phyloP scores from a whole-genome alignment of 257 asterid genomes.

The Plantago ovata region DNA sequence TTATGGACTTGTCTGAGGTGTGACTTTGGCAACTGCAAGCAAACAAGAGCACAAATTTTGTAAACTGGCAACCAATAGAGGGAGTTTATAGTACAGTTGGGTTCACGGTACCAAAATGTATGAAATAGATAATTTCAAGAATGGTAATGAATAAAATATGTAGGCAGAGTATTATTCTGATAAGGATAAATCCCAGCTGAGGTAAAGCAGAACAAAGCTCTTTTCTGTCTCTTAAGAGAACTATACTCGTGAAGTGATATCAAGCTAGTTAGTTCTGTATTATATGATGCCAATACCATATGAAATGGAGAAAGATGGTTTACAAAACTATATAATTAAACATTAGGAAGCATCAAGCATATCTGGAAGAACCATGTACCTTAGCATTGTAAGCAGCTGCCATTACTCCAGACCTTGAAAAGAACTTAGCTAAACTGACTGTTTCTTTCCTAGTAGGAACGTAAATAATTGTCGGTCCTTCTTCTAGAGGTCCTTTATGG shows the following conservation, averaged over 20 bases:
- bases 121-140: neutral
- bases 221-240: neutral
- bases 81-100: constrained; percentile 3
- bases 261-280: neutral
- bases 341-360: constrained; percentile 9
- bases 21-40: constrained; percentile 67
- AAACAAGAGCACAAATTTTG: constrained; percentile 9
- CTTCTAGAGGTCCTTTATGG: constrained; percentile 26
- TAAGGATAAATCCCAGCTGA: neutral
- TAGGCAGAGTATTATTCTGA: neutral
- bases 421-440: constrained; percentile 55
- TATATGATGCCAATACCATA: constrained; percentile 4
- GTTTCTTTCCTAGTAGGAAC: constrained; percentile 80
- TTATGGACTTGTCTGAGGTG: constrained; percentile 71
- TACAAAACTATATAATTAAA: constrained; percentile 10
- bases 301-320: constrained; percentile 12
- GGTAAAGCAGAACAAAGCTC: neutral
- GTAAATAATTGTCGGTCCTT: constrained; percentile 67
- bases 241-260: neutral
- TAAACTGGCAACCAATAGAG: constrained; percentile 11
- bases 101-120: constrained; percentile 2
- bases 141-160: constrained; percentile 8
- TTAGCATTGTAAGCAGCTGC: constrained; percentile 84
- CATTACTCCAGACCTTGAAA: constrained; percentile 50
- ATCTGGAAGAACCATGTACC: constrained; percentile 36